Evolutionary conservation across 2,329 filamentous ascomycete species (phyloP).

Genomic region (Fusarium mundagurra): DNA sequence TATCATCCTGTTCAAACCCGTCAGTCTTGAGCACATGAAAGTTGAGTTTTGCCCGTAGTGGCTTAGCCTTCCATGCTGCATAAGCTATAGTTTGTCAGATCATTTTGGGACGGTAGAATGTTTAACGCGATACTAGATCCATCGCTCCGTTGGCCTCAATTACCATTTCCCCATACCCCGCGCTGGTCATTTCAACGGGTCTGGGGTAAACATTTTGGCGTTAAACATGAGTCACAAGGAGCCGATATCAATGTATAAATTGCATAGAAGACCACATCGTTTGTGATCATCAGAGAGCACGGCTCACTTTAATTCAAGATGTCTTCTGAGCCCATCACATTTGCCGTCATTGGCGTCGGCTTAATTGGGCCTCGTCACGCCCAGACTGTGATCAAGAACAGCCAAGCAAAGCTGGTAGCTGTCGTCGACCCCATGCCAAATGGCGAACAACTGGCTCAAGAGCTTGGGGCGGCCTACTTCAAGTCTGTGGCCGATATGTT

Average conservation of each 20-base stretch:
- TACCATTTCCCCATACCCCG: not conserved
- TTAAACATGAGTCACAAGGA: not conserved
- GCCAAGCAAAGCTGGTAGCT: constrained; percentile 39
- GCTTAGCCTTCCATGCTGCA: not conserved
- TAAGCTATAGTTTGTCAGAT: not conserved
- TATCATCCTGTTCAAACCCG: not conserved
- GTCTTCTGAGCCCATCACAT: constrained; percentile 16
- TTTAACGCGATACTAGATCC: not conserved
- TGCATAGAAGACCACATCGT: not conserved
- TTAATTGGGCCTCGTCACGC: constrained; percentile 47
- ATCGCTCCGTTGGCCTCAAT: not conserved
- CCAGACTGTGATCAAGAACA: constrained; percentile 38
- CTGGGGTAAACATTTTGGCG: constrained; percentile 31
- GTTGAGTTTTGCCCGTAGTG: not conserved
- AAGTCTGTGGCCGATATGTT: constrained; percentile 55
- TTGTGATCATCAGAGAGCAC: not conserved
- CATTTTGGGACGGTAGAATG: not conserved
- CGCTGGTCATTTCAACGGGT: not conserved
- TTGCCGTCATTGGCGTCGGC: constrained; percentile 46
- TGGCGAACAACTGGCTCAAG: constrained; percentile 31
- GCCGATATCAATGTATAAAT: not conserved
- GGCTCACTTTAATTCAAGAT: not conserved
- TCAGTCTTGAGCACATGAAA: not conserved
- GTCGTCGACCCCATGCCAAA: constrained; percentile 45
- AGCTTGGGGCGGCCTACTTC: constrained; percentile 37